A percentile compares a stretch with the other conserved stretches of the same genome.
Evolutionary conservation across 768 basidiomycete species (phyloP).

Genomic region (Dentipellis sp.): DNA sequence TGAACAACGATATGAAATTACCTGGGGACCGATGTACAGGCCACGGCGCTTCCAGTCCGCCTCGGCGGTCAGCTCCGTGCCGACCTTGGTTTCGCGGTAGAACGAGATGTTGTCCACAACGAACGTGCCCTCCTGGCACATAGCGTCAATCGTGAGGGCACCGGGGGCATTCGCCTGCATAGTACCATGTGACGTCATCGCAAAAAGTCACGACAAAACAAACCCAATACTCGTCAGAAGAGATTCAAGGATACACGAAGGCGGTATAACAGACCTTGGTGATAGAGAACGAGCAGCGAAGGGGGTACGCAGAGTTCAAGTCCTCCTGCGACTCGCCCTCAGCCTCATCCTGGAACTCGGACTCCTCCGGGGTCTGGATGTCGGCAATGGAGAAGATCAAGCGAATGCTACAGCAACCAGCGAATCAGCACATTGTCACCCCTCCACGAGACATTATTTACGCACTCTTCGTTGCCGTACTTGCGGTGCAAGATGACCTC

Average conservation of each 20-base stretch:
- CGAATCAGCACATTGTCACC: too few relatives aligned
- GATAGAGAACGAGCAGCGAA: slow-evolving; percentile 75
- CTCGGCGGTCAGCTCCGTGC: slow-evolving; percentile 73
- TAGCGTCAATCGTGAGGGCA: slow-evolving; percentile 69
- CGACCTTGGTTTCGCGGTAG: slow-evolving; percentile 66
- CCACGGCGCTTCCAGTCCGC: slow-evolving; percentile 92
- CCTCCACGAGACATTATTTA: slow-evolving; percentile 11
- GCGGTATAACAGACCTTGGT: slow-evolving; percentile 51
- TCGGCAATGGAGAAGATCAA: slow-evolving; percentile 92
- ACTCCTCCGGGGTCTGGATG: slow-evolving; percentile 42
- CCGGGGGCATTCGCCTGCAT: slow-evolving; percentile 33
- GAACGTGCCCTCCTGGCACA: slow-evolving; percentile 73
- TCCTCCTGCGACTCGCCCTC: slow-evolving; percentile 33
- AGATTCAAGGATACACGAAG: background rate
- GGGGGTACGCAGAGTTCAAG: slow-evolving; percentile 43
- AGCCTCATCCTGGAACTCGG: slow-evolving; percentile 14
- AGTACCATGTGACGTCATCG: background rate
- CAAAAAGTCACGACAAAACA: background rate
- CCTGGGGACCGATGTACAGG: slow-evolving; percentile 87
- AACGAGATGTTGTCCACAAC: slow-evolving; percentile 85
- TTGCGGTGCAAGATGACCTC: slow-evolving; percentile 76
- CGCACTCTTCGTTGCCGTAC: slow-evolving; percentile 87
- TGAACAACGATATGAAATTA: slow-evolving; percentile 24
- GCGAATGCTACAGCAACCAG: slow-evolving; percentile 57
- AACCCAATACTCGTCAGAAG: background rate